Percentiles rank a stretch among this genome's conserved stretches.
These are phyloP conservation scores for Spergularia marina DNA, from an alignment of 148 eudicot genomes.

Conservation along the genomic window DNA sequence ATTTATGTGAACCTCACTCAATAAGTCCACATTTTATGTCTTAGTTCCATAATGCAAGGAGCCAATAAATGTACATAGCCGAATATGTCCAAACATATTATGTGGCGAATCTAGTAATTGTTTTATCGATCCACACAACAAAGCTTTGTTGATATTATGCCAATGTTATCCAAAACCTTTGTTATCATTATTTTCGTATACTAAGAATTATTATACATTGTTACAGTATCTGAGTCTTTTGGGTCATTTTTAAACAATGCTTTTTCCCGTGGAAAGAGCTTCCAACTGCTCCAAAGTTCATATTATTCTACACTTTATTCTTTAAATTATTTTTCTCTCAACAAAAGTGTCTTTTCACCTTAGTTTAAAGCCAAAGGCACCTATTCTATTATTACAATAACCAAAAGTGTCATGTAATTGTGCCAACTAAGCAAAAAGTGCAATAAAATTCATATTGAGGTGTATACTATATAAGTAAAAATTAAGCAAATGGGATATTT, in stretches of 20 bases:
- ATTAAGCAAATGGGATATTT: not conserved
- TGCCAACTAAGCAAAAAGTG: slow-evolving; percentile 27
- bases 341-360: slow-evolving; percentile 23
- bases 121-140: slow-evolving; percentile 15
- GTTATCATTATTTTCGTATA: not conserved
- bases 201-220: not conserved
- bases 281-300: slow-evolving; percentile 26
- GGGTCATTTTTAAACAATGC: not conserved
- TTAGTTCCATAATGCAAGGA: slow-evolving; percentile 7
- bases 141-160: not conserved
- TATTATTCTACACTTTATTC: not conserved
- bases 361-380: slow-evolving; percentile 30
- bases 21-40: not conserved
- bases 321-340: not conserved
- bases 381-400: slow-evolving; percentile 9
- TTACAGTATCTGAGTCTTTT: not conserved
- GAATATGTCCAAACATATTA: slow-evolving; percentile 18
- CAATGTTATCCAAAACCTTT: slow-evolving; percentile 29
- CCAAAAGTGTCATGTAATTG: slow-evolving; percentile 16
- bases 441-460: not conserved
- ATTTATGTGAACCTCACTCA: too few relatives aligned
- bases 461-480: too few relatives aligned
- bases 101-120: slow-evolving; percentile 25
- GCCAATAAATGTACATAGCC: too few relatives aligned
- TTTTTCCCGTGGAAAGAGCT: slow-evolving; percentile 5